phyloP scores from a whole-genome alignment of 139 green algal species.

The Bryopsis sp. region DNA sequence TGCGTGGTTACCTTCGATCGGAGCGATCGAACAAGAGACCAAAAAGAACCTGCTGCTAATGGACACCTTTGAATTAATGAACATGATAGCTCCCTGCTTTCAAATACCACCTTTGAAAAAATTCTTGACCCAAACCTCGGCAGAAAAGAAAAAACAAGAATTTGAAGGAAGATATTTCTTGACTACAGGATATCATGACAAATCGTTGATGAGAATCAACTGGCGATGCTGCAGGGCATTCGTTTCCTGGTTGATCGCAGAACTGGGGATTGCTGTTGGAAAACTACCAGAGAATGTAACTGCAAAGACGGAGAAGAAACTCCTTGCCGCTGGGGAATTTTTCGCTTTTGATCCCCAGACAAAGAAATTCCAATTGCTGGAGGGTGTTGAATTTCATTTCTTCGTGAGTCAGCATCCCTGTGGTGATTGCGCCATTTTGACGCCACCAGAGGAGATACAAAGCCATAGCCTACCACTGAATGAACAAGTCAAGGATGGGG shows the following conservation, averaged over 20 bases:
- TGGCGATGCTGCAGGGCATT: too few relatives aligned
- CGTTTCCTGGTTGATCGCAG: constrained; percentile 51
- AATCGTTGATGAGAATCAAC: not conserved
- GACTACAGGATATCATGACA: too few relatives aligned
- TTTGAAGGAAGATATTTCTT: too few relatives aligned
- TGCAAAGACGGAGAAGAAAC: not conserved
- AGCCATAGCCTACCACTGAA: too few relatives aligned
- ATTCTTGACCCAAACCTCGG: too few relatives aligned
- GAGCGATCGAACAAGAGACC: not conserved
- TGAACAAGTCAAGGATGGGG: too few relatives aligned
- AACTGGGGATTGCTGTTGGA: constrained; percentile 33
- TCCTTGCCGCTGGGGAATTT: not conserved
- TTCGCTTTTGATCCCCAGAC: constrained; percentile 20
- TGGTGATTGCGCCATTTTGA: constrained; percentile 69
- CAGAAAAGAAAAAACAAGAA: too few relatives aligned
- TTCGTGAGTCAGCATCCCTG: constrained; percentile 76
- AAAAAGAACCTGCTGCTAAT: not conserved
- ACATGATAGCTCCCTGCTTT: not conserved
- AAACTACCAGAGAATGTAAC: not conserved
- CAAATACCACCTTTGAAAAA: too few relatives aligned
- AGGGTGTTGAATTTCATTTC: constrained; percentile 55
- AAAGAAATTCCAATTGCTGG: constrained; percentile 31
- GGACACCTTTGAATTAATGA: not conserved
- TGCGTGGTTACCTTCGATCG: not conserved
- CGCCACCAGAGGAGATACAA: not conserved